Evolutionary conservation across 2,329 filamentous ascomycete species (phyloP).

Genomic region (Ophiostoma novo-ulmi): DNA sequence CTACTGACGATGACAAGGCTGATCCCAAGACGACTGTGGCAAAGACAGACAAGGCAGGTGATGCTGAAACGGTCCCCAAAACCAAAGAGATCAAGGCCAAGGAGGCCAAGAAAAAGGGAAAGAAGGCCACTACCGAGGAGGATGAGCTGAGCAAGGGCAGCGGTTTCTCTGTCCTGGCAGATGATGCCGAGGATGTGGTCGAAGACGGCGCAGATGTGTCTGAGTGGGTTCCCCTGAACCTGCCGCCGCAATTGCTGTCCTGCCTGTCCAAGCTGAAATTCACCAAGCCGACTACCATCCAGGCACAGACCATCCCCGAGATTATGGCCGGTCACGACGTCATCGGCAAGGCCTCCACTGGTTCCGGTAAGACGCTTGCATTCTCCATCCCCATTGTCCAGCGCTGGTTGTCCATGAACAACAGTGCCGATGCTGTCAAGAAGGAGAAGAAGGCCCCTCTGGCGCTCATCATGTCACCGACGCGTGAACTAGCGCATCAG

Average conservation of each 20-base stretch:
- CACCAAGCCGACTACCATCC: constrained; percentile 73
- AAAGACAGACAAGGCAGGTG: neutral
- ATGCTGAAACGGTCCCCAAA: neutral
- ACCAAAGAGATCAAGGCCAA: neutral
- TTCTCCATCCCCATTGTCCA: constrained; percentile 94
- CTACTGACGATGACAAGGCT: neutral
- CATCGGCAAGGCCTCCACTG: constrained; percentile 91
- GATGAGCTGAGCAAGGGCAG: constrained; percentile 23
- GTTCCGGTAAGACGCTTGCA: constrained; percentile 92
- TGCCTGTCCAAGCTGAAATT: constrained; percentile 78
- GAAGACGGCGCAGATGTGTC: constrained; percentile 64
- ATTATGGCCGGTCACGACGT: constrained; percentile 82
- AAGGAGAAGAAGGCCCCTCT: constrained; percentile 47
- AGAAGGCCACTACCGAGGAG: constrained; percentile 7
- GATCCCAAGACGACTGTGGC: neutral
- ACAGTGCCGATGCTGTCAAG: constrained; percentile 31
- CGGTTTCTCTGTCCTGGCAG: constrained; percentile 51
- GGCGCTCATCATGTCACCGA: constrained; percentile 82
- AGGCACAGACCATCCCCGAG: constrained; percentile 71
- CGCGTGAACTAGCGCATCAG: constrained; percentile 89
- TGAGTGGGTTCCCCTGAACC: constrained; percentile 68
- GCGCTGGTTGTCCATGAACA: constrained; percentile 55
- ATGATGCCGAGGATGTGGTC: constrained; percentile 41
- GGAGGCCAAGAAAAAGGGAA: constrained; percentile 20
- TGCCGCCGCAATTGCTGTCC: constrained; percentile 67